Evolutionary conservation across 2,329 filamentous ascomycete genomes (phyloP).

Genomic region (Emmonsiellopsis sp.): DNA sequence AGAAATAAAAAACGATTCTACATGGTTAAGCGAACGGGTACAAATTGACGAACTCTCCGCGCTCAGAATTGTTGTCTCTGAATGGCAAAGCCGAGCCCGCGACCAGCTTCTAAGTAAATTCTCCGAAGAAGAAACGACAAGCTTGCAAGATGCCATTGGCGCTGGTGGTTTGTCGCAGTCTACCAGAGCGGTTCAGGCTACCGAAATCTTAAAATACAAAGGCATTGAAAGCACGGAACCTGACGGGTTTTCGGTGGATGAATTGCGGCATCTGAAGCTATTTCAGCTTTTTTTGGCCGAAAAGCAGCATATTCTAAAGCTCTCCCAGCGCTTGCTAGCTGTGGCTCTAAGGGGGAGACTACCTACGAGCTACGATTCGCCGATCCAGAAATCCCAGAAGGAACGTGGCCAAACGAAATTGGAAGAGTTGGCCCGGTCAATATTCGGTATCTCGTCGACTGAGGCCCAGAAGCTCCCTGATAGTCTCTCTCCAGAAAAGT

Average conservation of each 20-base stretch:
- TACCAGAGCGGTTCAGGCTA: conserved; percentile 14
- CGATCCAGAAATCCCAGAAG: conserved; percentile 5
- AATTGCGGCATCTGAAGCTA: conserved; percentile 57
- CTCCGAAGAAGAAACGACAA: conserved; percentile 67
- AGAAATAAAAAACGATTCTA: conserved; percentile 70
- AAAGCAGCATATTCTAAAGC: conserved; percentile 57
- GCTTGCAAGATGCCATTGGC: conserved; percentile 57
- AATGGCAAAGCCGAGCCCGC: conserved; percentile 74
- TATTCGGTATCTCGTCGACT: conserved; percentile 22
- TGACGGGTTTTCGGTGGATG: conserved; percentile 49
- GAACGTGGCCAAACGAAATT: conserved; percentile 12
- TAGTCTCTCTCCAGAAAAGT: conserved; percentile 20
- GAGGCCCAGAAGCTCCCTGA: conserved; percentile 15
- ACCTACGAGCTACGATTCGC: conserved; percentile 9
- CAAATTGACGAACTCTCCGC: conserved; percentile 73
- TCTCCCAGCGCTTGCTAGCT: conserved; percentile 42
- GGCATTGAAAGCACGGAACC: conserved; percentile 19
- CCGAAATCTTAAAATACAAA: conserved; percentile 24
- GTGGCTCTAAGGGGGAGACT: conserved; percentile 20
- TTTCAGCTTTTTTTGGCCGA: conserved; percentile 64
- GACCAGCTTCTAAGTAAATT: conserved; percentile 61
- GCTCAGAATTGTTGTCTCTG: conserved; percentile 67
- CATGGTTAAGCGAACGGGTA: conserved; percentile 74
- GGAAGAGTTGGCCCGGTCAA: conserved; percentile 18
- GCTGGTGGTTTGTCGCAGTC: conserved; percentile 9